These are phyloP conservation scores for Ceratocystis albifundus DNA, from an alignment of 2,329 filamentous ascomycete species.

Conservation along the genomic window DNA sequence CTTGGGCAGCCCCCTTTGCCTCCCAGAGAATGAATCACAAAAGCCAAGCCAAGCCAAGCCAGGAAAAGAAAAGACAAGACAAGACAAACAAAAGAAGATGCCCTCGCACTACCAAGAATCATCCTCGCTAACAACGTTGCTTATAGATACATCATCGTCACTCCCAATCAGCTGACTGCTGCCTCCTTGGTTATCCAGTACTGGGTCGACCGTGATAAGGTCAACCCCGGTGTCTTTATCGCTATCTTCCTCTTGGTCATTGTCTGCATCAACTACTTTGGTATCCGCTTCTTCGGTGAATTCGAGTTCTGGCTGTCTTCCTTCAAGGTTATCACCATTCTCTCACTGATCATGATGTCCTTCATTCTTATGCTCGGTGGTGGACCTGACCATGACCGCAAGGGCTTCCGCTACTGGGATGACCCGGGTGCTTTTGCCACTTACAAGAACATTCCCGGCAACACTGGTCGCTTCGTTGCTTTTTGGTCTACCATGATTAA, in stretches of 20 bases:
- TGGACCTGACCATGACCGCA: constrained; percentile 49
- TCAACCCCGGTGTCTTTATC: constrained; percentile 74
- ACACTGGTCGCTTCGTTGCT: constrained; percentile 44
- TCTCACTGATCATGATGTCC: constrained; percentile 54
- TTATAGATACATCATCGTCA: constrained; percentile 75
- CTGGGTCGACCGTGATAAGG: constrained; percentile 53
- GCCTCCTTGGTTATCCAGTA: constrained; percentile 67
- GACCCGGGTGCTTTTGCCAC: constrained; percentile 46
- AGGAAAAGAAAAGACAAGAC: too few relatives aligned
- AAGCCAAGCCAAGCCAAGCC: background rate
- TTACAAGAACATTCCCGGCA: constrained; percentile 34
- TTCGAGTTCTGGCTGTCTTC: constrained; percentile 52
- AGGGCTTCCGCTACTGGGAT: constrained; percentile 56
- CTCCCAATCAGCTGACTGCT: constrained; percentile 74
- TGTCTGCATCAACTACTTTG: constrained; percentile 55
- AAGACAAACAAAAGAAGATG: too few relatives aligned
- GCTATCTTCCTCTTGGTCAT: constrained; percentile 55
- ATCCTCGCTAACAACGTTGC: background rate
- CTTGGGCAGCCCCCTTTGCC: background rate
- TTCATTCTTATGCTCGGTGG: constrained; percentile 54
- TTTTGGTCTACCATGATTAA: constrained; percentile 64
- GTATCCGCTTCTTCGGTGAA: constrained; percentile 58
- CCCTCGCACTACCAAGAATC: too few relatives aligned
- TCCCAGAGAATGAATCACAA: background rate
- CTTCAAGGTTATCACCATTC: constrained; percentile 57